Evolutionary conservation across 495 filamentous ascomycete genomes (phyloP).

Genomic region (Durotheca rogersii): DNA sequence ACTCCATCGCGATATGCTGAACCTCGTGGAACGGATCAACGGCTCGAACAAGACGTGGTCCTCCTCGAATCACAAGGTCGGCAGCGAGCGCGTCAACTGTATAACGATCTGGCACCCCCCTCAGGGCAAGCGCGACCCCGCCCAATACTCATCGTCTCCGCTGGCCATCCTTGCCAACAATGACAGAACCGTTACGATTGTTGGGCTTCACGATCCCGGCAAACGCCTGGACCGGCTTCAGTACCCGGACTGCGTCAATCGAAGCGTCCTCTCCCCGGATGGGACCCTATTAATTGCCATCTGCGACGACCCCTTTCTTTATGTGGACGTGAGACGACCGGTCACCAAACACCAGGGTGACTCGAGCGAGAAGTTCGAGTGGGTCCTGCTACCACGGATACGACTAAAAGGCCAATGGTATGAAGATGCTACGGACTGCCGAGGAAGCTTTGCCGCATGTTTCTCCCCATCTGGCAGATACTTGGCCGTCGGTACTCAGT

Average conservation of each 20-base stretch:
- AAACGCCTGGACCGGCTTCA: slow-evolving; percentile 63
- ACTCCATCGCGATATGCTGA: slow-evolving; percentile 35
- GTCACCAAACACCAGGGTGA: slow-evolving; percentile 31
- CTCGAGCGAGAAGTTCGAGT: slow-evolving; percentile 34
- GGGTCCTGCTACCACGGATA: slow-evolving; percentile 44
- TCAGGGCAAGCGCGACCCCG: slow-evolving; percentile 20
- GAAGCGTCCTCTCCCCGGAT: slow-evolving; percentile 87
- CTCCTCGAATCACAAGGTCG: slow-evolving; percentile 44
- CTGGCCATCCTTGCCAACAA: slow-evolving; percentile 70
- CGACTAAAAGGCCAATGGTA: slow-evolving; percentile 52
- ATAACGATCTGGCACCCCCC: slow-evolving; percentile 56
- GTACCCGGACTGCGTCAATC: slow-evolving; percentile 83
- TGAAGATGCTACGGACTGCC: slow-evolving; percentile 47
- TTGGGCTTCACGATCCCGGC: slow-evolving; percentile 54
- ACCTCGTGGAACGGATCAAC: slow-evolving; percentile 35
- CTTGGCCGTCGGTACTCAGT: slow-evolving; percentile 59
- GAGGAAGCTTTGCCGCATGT: slow-evolving; percentile 57
- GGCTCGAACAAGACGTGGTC: slow-evolving; percentile 39
- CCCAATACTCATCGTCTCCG: slow-evolving; percentile 43
- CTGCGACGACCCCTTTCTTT: slow-evolving; percentile 79
- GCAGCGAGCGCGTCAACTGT: slow-evolving; percentile 55
- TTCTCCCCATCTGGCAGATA: slow-evolving; percentile 54
- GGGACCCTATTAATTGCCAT: slow-evolving; percentile 78
- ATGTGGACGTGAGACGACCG: slow-evolving; percentile 64
- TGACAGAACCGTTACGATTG: slow-evolving; percentile 79